phyloP scores from a whole-genome alignment of 1,284 basidiomycete genomes.

The Boletus hoseneyae region DNA sequence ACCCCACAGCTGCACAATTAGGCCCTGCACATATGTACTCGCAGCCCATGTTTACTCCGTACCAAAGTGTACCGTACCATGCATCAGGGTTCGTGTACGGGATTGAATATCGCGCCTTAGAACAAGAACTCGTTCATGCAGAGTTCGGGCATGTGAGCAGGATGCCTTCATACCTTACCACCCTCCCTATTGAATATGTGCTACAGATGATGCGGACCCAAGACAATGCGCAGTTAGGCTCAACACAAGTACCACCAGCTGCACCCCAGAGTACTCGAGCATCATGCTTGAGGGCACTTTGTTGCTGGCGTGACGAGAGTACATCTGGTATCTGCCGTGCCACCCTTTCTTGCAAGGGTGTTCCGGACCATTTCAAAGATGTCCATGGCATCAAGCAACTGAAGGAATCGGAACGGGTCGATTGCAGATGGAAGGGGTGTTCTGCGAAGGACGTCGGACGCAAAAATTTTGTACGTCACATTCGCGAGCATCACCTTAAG shows the following conservation, averaged over 20 bases:
- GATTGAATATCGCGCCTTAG: neutral
- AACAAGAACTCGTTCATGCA: too few species aligned
- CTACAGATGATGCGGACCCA: neutral
- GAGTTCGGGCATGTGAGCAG: neutral
- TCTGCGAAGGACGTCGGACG: neutral
- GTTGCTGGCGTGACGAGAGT: neutral
- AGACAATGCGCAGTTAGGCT: neutral
- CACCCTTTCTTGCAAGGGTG: neutral
- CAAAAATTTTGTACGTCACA: constrained; percentile 3
- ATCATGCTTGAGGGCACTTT: neutral
- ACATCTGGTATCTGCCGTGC: neutral
- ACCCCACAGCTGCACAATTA: neutral
- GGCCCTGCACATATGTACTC: neutral
- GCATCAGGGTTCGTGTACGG: too few species aligned
- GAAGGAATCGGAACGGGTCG: neutral
- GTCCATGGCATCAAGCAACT: neutral
- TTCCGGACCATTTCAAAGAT: neutral
- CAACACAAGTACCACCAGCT: neutral
- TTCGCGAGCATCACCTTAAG: neutral
- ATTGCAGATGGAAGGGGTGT: constrained; percentile 1
- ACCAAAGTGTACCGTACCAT: neutral
- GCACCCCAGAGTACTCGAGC: neutral
- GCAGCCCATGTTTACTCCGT: neutral
- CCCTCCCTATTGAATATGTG: neutral
- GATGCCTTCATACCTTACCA: neutral